Evolutionary conservation across 108 stramenopile genomes (phyloP).

Genomic region (Cafeteria roenbergensis): DNA sequence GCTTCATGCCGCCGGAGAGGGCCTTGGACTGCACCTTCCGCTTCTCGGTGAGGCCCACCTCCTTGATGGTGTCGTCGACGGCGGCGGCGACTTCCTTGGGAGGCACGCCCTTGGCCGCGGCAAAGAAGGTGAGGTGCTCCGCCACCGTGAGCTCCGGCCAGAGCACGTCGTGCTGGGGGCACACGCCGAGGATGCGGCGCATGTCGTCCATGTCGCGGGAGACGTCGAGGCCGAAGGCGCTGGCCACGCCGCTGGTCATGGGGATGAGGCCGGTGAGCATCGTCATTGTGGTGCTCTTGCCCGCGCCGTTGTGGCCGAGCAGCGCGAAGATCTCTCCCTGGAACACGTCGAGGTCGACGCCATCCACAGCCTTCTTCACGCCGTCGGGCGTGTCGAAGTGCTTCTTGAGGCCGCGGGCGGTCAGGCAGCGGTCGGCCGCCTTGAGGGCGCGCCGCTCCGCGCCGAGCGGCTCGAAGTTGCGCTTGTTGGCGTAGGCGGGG

Average conservation of each 20-base stretch:
- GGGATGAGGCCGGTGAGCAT: slow-evolving; percentile 81
- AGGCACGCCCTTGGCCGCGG: slow-evolving; percentile 26
- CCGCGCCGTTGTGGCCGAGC: slow-evolving; percentile 76
- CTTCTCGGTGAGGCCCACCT: slow-evolving; percentile 48
- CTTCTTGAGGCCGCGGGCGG: slow-evolving; percentile 30
- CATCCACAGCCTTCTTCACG: slow-evolving; percentile 73
- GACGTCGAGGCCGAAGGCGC: slow-evolving; percentile 11
- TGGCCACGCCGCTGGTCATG: slow-evolving; percentile 65
- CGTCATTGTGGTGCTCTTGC: slow-evolving; percentile 58
- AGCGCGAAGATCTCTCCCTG: slow-evolving; percentile 75
- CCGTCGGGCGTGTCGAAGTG: slow-evolving; percentile 51
- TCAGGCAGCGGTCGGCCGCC: slow-evolving; percentile 16
- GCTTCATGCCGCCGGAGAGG: slow-evolving; percentile 53
- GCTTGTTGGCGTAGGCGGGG: neutral
- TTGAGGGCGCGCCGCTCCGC: slow-evolving; percentile 51
- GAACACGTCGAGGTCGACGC: slow-evolving; percentile 68
- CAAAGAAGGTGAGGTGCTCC: slow-evolving; percentile 50
- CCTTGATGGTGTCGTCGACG: slow-evolving; percentile 26
- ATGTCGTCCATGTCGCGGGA: slow-evolving; percentile 21
- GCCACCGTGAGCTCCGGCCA: slow-evolving; percentile 40
- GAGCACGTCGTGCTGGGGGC: slow-evolving; percentile 57
- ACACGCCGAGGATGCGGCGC: slow-evolving; percentile 38
- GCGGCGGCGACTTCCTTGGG: slow-evolving; percentile 11
- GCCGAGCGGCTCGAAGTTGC: neutral
- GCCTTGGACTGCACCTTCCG: slow-evolving; percentile 18